Base-by-base conservation (phyloP, 2,329 filamentous ascomycete species). In the Phaeosphaeriaceae sp. region DNA sequence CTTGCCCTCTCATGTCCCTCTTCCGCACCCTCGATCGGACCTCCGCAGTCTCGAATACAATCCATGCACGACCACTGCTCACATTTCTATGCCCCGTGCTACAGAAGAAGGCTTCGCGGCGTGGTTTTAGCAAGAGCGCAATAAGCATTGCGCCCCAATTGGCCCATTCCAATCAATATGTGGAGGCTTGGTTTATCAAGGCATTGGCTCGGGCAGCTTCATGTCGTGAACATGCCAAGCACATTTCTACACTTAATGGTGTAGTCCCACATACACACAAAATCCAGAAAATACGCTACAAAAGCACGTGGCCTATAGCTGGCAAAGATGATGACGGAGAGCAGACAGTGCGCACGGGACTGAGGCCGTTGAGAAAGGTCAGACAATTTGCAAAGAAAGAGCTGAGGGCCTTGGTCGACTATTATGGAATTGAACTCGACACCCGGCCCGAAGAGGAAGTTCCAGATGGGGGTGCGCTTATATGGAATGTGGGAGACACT, bases 1-100 rank as follows among this genome's bases (percentile, higher is more conserved):
- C 79, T 74, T 77, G 76, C 71, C 76, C 68, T 80, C 81, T 82
- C 83, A 87, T 87, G 85, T 84, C 81, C 82, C 76, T 80, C 76
- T 71, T 81, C 76, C 78, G 78, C 75, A 76, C 76, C 74, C 77
- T 80, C 73, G 76, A 80, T 70, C 77, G 79, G 78, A 74, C 75
- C 74, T 75, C 76, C 70, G 68, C 76, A 68, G 71, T 75, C 72
- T 75, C 77, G 55, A 77, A 76, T 71, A 70, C 76, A 74, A 67
- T 66, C 57, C 51, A 58, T 46, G 34, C 56, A 34, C 60, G 59
- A 28, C 65, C 70, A 1, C 42, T 70, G 15, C 61, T 73, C 46
- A 23, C 63, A 2, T 73, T 74, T 39, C 55, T 76, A 20, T 74
- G 56, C 40, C 70, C 73, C 6, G 42, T n/a, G 15, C 6, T 42